Evolutionary conservation across 2,329 filamentous ascomycete species (phyloP), one percentile per base, ranked within the genome.

Genomic region (Colletotrichum sp.): DNA sequence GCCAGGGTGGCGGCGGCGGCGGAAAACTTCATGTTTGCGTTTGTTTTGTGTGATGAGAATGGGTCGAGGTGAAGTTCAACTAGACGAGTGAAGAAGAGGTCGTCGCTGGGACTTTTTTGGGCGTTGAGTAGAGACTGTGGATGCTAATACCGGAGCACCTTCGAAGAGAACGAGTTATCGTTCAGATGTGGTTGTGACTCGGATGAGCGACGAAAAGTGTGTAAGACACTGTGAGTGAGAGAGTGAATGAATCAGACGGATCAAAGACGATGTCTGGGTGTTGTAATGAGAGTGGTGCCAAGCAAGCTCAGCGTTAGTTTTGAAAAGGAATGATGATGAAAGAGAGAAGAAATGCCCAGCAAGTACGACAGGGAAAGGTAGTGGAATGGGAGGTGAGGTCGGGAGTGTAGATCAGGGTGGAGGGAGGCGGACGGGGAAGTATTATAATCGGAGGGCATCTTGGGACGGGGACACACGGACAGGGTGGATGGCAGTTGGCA

Each of bases 101-200:
- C 36, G 66, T 72, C 39, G 59, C 48, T 62, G 39, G 44, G 68
- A 62, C 48, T 75, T 44, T 75, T 44, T 57, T 72, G 62, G 55
- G 39, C 30, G 55, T 16, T 72, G 65, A 44, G 66, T 77, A 76
- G 44, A 30, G 74, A 76, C 52, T 68, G 68, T 72, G 69, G 62
- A 63, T 78, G 82, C 82, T 84, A 81, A 82, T 83, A 80, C 83
- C 82, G 71, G 81, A 83, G 80, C 82, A 85, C 82, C 82, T 82
- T 78, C 32, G 74, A 78, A 78, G 77, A 79, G 80, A 81, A 83
- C 70, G 80, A 44, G 26, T 28, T 52, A 30, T 73, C 70, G 36
- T 32, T 52, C 60, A 30, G 76, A 78, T 75, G 73, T 79, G 72
- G 77, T 76, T 71, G 76, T 62, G 62, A 77, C 75, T 75, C 72